These are phyloP conservation scores for Gastrolobium villosum DNA, from an alignment of 306 rosid species.

Conservation along the genomic window DNA sequence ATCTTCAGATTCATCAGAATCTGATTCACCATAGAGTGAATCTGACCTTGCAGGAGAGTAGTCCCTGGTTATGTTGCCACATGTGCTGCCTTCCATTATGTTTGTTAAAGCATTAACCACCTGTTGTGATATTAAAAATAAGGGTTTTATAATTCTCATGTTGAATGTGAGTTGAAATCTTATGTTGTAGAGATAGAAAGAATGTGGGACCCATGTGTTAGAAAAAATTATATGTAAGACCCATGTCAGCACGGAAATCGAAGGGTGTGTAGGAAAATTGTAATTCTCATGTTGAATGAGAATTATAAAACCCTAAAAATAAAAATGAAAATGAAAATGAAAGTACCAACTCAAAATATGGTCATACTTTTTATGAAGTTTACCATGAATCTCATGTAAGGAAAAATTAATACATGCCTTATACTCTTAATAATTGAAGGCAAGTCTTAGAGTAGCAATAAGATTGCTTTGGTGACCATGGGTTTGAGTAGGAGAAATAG, in stretches of 20 bases:
- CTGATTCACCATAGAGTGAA: constrained; percentile 49
- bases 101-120: constrained; percentile 60
- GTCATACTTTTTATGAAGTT: neutral
- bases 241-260: no score
- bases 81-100: constrained; percentile 54
- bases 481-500: no score
- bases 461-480: no score
- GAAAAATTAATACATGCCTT: neutral
- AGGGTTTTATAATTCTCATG: no score
- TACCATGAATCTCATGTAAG: neutral
- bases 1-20: constrained; percentile 44
- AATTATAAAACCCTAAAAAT: no score
- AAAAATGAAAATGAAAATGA: neutral
- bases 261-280: no score
- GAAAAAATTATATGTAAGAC: no score
- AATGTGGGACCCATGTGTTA: no score
- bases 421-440: neutral
- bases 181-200: no score
- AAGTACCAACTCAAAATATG: neutral
- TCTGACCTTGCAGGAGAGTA: constrained; percentile 62
- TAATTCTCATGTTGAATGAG: no score
- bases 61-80: constrained; percentile 45
- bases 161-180: no score
- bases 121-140: constrained; percentile 49
- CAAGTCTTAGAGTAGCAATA: no score